Evolutionary conservation across 305 asterid genomes (phyloP).

Genomic region (Ajuga reptans): DNA sequence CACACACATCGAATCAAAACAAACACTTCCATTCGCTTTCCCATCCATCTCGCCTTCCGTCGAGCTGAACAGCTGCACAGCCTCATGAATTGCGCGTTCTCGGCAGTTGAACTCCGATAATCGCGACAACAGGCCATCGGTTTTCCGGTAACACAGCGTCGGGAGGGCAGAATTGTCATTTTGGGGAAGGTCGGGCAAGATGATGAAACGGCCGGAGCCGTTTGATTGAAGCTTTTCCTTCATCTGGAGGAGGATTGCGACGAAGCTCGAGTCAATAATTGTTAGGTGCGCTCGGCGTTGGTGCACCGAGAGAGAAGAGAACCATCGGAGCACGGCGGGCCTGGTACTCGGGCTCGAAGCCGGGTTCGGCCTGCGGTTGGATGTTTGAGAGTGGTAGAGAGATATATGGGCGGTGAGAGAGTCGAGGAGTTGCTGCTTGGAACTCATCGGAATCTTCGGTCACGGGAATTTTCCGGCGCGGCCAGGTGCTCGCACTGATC

Average conservation of each 20-base stretch:
- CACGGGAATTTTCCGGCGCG: constrained; percentile 22
- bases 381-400: constrained; percentile 43
- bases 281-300: constrained; percentile 86
- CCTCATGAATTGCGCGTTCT: constrained; percentile 41
- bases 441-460: constrained; percentile 30
- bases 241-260: constrained; percentile 60
- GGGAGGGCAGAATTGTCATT: constrained; percentile 45
- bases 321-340: constrained; percentile 68
- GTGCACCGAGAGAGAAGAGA: constrained; percentile 62
- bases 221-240: constrained; percentile 41
- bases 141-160: constrained; percentile 64
- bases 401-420: constrained; percentile 69
- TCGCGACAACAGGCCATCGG: constrained; percentile 56
- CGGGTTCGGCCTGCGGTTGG: constrained; percentile 23
- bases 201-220: constrained; percentile 62
- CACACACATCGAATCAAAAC: constrained; percentile 55
- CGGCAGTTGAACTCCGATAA: constrained; percentile 36
- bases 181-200: constrained; percentile 79
- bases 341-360: constrained; percentile 37
- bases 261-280: constrained; percentile 42
- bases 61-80: constrained; percentile 64
- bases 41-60: constrained; percentile 49
- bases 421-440: constrained; percentile 50
- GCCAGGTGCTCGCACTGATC: constrained; percentile 14
- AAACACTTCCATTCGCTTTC: constrained; percentile 15